Evolutionary conservation across 106 monocot species (phyloP).

Genomic region (Allium cepa): DNA sequence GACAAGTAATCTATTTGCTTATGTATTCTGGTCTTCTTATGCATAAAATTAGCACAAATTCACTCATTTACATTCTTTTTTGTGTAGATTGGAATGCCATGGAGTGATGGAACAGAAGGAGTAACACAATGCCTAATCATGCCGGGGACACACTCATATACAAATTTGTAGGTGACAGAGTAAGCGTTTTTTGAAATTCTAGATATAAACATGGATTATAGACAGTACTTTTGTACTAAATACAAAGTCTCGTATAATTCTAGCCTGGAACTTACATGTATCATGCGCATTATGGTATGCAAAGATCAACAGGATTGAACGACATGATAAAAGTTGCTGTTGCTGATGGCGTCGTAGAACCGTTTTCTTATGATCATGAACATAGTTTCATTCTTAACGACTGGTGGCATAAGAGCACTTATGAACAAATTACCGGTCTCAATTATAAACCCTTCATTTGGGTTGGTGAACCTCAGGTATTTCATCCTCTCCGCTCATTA

Average conservation of each 20-base stretch:
- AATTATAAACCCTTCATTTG: slow-evolving; percentile 29
- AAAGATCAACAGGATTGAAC: slow-evolving; percentile 61
- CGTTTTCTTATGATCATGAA: slow-evolving; percentile 58
- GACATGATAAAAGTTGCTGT: slow-evolving; percentile 53
- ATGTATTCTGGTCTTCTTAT: not conserved
- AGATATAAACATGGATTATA: not conserved
- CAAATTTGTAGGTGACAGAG: slow-evolving; percentile 68
- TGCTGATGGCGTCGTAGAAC: slow-evolving; percentile 31
- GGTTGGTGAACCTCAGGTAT: slow-evolving; percentile 73
- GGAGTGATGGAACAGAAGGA: slow-evolving; percentile 71
- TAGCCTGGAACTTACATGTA: slow-evolving; percentile 85
- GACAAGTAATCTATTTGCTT: slow-evolving; percentile 30
- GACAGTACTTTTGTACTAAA: too few species aligned
- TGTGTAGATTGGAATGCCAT: slow-evolving; percentile 63
- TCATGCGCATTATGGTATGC: slow-evolving; percentile 88
- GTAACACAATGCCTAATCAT: slow-evolving; percentile 80
- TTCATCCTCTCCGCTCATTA: too few species aligned
- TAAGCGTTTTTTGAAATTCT: slow-evolving; percentile 13
- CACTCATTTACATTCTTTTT: too few species aligned
- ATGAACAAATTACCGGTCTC: slow-evolving; percentile 54
- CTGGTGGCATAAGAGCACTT: slow-evolving; percentile 87
- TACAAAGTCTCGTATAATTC: not conserved
- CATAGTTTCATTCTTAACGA: slow-evolving; percentile 59
- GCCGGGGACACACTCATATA: slow-evolving; percentile 73
- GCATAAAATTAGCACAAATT: too few species aligned